phyloP scores from a whole-genome alignment of 176 grass and related monocot genomes.

The Phoenix roebelenii region DNA sequence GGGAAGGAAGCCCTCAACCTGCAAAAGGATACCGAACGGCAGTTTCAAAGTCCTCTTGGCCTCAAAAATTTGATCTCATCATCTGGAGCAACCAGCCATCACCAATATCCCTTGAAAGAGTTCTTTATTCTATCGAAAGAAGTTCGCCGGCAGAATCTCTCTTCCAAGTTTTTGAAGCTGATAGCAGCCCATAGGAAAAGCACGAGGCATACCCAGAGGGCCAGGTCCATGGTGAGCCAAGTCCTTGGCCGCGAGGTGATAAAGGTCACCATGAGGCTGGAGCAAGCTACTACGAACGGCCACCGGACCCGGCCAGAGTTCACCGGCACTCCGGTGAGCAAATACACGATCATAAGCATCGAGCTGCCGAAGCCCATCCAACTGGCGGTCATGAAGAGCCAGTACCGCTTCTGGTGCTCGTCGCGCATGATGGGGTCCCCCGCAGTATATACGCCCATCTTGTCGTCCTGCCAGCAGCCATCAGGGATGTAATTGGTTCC shows the following conservation, averaged over 20 bases:
- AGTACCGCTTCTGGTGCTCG: constrained; percentile 29
- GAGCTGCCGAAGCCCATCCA: constrained; percentile 41
- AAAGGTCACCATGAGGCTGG: constrained; percentile 47
- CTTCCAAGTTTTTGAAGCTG: constrained; percentile 6
- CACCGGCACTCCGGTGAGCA: constrained; percentile 32
- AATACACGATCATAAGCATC: constrained; percentile 39
- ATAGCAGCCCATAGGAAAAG: constrained; percentile 24
- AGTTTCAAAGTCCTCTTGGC: no score
- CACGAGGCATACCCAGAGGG: constrained; percentile 29
- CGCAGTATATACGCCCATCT: neutral
- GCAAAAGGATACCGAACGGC: no score
- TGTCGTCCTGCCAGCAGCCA: constrained; percentile 43
- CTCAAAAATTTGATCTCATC: no score
- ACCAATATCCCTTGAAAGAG: no score
- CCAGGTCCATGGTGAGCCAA: constrained; percentile 24
- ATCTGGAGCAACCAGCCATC: no score
- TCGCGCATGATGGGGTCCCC: constrained; percentile 58
- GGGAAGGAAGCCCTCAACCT: no score
- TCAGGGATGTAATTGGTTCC: constrained; percentile 32
- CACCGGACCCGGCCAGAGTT: constrained; percentile 31
- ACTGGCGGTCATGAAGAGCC: constrained; percentile 35
- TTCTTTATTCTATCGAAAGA: no score
- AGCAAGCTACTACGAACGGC: constrained; percentile 42
- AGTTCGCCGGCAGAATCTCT: no score
- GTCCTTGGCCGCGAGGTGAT: constrained; percentile 38